Evolutionary conservation across 148 eudicot genomes (phyloP), one percentile per base, ranked within the genome.

Genomic region (Dianthus caryophyllus): DNA sequence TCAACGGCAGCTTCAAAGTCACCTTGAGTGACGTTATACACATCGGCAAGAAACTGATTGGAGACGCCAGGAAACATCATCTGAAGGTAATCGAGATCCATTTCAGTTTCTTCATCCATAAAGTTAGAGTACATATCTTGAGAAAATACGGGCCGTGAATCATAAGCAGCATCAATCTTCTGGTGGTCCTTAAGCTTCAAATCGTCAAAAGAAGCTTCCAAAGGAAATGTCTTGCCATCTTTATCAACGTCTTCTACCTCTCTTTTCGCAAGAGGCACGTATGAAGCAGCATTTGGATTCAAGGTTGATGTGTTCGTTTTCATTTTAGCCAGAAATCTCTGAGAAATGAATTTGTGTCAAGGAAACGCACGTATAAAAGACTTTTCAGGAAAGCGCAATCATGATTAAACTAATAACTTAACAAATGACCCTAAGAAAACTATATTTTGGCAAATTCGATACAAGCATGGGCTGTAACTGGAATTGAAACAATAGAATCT

Each of bases 61-160:
- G 91, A 89, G 62, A 93, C 67, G 24, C 84, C 89, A 78, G 98
- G 95, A 73, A 81, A 93, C 16, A 63, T 65, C 95, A 89, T 85
- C 81, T 87, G 88, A 59, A 93, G 91, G 81, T 81, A 89, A 47
- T 84, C 87, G 71, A 93, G 69, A 72, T 86, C 91, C 88, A 89
- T 87, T 71, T 85, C 89, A 75, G 61, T 73, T n/a, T 85, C 91
- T 53, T 83, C 96, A 66, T 80, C 88, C 55, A 65, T 16, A 21
- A 63, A 46, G 20, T 80, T 77, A 71, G 70, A 73, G 43, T 78
- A 65, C 54, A 63, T 67, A 21, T 74, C 79, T 47, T 63, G 54
- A 30, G 69, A 57, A 60, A 62, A 30, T 50, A 81, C 83, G 21
- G 87, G 80, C 29, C 78, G 67, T 49, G 81, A 75, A 68, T 74